A percentile compares a stretch with the other conserved stretches of the same genome.
Evolutionary conservation across 805 yeast genomes (phyloP).

Genomic region (Starmerella gropengiesseri): DNA sequence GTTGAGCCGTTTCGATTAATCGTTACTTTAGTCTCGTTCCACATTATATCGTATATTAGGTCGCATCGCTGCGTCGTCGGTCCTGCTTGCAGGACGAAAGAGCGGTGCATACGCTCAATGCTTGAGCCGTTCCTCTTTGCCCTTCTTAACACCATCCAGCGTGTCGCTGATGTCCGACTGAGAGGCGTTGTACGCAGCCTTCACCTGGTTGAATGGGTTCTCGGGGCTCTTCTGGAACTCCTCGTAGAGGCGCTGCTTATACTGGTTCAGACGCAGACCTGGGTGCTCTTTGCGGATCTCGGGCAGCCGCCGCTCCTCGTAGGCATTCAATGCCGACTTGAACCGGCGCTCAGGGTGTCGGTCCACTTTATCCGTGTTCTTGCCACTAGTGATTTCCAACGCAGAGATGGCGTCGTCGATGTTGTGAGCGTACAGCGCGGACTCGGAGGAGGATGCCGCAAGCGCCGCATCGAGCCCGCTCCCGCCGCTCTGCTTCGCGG

Average conservation of each 20-base stretch:
- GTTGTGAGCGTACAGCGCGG: slow-evolving; percentile 54
- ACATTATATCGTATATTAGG: too few relatives aligned
- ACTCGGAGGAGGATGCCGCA: slow-evolving; percentile 42
- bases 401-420: slow-evolving; percentile 73
- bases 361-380: slow-evolving; percentile 40
- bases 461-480: slow-evolving; percentile 45
- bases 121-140: slow-evolving; percentile 37
- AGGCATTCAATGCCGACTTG: slow-evolving; percentile 67
- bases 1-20: too few relatives aligned
- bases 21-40: background rate
- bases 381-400: slow-evolving; percentile 51
- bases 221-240: slow-evolving; percentile 74
- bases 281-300: slow-evolving; percentile 65
- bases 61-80: too few relatives aligned
- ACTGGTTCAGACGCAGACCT: slow-evolving; percentile 68
- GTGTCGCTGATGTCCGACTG: slow-evolving; percentile 38
- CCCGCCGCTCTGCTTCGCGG: slow-evolving; percentile 54
- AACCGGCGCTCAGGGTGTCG: slow-evolving; percentile 84
- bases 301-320: slow-evolving; percentile 59
- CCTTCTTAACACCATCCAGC: slow-evolving; percentile 40
- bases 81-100: too few relatives aligned
- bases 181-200: slow-evolving; percentile 51
- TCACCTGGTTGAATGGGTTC: slow-evolving; percentile 77
- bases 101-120: too few relatives aligned
- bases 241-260: slow-evolving; percentile 60